These are phyloP conservation scores for Arthromyces matolae DNA, from an alignment of 768 basidiomycete genomes.

Conservation along the genomic window DNA sequence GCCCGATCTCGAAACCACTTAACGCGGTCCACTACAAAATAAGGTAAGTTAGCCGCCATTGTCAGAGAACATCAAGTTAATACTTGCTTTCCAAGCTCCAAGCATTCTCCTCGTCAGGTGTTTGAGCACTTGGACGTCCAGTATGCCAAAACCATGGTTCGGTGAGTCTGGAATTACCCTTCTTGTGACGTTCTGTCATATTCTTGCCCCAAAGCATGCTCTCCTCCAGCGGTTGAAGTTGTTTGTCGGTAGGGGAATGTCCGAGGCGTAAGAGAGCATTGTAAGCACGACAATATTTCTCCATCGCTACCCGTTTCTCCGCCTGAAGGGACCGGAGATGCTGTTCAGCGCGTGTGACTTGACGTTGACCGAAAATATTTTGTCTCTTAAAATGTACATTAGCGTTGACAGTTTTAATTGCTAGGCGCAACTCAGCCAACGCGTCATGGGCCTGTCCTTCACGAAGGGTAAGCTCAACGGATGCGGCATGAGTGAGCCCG, in stretches of 20 bases:
- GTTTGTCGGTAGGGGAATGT: slow-evolving; percentile 8
- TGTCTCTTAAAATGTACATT: slow-evolving; percentile 20
- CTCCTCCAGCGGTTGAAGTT: slow-evolving; percentile 17
- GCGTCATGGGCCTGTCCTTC: slow-evolving; percentile 27
- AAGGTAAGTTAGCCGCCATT: no score
- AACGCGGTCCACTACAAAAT: slow-evolving; percentile 20
- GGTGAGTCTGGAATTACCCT: slow-evolving; percentile 15
- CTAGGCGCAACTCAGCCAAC: slow-evolving; percentile 18
- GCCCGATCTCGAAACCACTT: slow-evolving; percentile 27
- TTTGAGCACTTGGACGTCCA: slow-evolving; percentile 12
- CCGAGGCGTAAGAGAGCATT: slow-evolving; percentile 15
- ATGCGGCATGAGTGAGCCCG: slow-evolving; percentile 6
- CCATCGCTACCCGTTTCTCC: slow-evolving; percentile 13
- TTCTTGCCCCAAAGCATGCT: slow-evolving; percentile 18
- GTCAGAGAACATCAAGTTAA: no score
- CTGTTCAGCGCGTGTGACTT: slow-evolving; percentile 19
- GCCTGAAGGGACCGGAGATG: slow-evolving; percentile 15
- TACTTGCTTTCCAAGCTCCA: slow-evolving; percentile 24
- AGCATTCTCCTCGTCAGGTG: slow-evolving; percentile 12
- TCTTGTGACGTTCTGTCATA: slow-evolving; percentile 7
- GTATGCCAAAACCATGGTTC: slow-evolving; percentile 25
- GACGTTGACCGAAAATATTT: slow-evolving; percentile 20
- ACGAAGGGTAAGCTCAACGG: slow-evolving; percentile 18
- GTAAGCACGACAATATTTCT: slow-evolving; percentile 15
- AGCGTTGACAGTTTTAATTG: slow-evolving; percentile 19